A percentile compares a stretch with the other conserved stretches of the same genome.
Conservation (phyloP, 768 basidiomycete species). For the Suillus cothurnatus region DNA sequence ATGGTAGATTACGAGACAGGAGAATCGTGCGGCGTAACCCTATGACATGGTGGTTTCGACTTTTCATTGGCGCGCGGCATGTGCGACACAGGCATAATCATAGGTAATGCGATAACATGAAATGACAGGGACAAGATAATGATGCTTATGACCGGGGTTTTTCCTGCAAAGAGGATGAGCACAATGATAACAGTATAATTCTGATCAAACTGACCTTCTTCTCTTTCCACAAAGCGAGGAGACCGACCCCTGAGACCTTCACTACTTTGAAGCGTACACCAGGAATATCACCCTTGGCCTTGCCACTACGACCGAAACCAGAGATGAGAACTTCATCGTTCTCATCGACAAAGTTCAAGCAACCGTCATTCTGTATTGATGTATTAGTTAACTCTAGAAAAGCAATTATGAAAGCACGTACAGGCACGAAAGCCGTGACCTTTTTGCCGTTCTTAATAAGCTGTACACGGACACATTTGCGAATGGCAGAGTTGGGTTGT, state of each 20-base stretch:
- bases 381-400: constrained; percentile 6
- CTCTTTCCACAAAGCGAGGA: constrained; percentile 98
- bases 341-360: constrained; percentile 98
- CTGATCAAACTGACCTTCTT: constrained; percentile 74
- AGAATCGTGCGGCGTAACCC: background rate
- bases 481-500: constrained; percentile 99
- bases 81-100: constrained; percentile 33
- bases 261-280: constrained; percentile 99
- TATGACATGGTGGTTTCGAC: background rate
- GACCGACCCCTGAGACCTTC: constrained; percentile 99
- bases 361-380: constrained; percentile 81
- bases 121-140: constrained; percentile 9
- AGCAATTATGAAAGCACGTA: constrained; percentile 43
- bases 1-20: background rate
- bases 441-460: constrained; percentile 99
- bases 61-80: constrained; percentile 25
- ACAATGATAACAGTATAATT: background rate
- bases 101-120: constrained; percentile 17
- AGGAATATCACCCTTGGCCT: constrained; percentile 99
- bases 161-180: constrained; percentile 46
- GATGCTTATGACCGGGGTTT: constrained; percentile 64
- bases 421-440: constrained; percentile 99
- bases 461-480: constrained; percentile 99
- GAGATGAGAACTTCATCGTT: constrained; percentile 99
- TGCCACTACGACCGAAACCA: constrained; percentile 99